Evolutionary conservation across 1,139 yeast genomes (phyloP), one percentile per base, ranked within the genome.

Genomic region (Yamadazyma mexicana): DNA sequence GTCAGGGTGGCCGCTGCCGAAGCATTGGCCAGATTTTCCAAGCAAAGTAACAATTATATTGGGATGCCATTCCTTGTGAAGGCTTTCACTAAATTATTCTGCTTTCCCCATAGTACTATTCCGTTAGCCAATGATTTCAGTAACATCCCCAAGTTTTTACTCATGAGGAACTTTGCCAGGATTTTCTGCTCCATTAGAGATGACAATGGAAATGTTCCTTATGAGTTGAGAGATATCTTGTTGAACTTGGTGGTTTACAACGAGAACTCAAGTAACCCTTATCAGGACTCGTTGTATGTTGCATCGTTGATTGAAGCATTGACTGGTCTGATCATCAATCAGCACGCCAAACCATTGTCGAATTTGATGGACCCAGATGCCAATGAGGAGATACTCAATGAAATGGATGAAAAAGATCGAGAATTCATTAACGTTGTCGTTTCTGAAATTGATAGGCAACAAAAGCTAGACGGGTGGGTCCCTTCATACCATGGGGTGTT

Each of bases 1-100:
- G 81, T 94, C 1, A 69, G 99, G 44, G 73, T 82, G 12, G 95
- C 88, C 42, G 98, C 98, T 0, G 95, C 96, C 0, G 62, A 66
- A 39, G 95, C 95, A 0, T 68, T 92, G 34, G 84, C 91, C 0
- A 72, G 66, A 17, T 74, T 82, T 43, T 85, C 96, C 0, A 77
- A 72, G 11, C 76, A 75, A 20, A 81, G 78, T 8, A 73, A 80
- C 33, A 73, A 75, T 16, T 86, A 76, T 56, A 70, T 87, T 37
- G 98, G 98, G 0, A 70, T 84, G 51, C 73, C 69, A 32, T 92
- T 87, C 56, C 67, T 94, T 39, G 62, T 87, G 34, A 79, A 75
- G 51, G 86, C 89, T 0, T 89, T 81, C 58, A 84, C 79, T 46
- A 64, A 67, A 23, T 56, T 87, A 37, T 92, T 72, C 55, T 92